Evolutionary conservation across 305 asterid genomes (phyloP), one percentile per base, ranked within the genome.

Genomic region (Lippia alba): DNA sequence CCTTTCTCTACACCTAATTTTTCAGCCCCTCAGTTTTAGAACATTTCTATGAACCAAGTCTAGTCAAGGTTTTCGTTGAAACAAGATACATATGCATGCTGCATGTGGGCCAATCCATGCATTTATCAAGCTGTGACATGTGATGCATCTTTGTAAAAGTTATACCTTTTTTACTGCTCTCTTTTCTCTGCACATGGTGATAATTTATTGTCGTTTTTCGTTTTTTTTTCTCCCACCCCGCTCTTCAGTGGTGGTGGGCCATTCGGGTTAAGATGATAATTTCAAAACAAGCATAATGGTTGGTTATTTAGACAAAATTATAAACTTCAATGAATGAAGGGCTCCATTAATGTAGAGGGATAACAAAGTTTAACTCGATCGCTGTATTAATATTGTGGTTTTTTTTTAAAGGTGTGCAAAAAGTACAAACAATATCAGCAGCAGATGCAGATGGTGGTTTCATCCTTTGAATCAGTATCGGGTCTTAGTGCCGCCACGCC

Each of bases 401-500:
- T 39, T 30, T 40, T 59, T 5, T 4, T 6, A 17, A 17, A 92
- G 97, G 92, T 92, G 51, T 75, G 85, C 83, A 84, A 86, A 73
- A 87, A 79, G 84, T 90, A 83, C 40, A 90, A 81, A 45, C 95
- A 87, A 72, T 89, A 88, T 76, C 89, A 87, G 18, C 97, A 92
- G 74, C 98, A 92, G 30, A 24, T 24, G 30, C 30, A 24, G 30
- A 24, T 24, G 30, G 30, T 24, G 30, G 30, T 24, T 24, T 87
- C 96, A 0, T 91, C 97, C 3, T 92, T 92, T 16, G 97, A 92
- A 74, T 56, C 93, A 0, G 93, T 90, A 61, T 86, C 91, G 0
- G 98, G 97, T 11, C 95, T 92, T 0, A 80, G 84, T 41, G 72
- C 92, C 6, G 96, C 98, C 19, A 86, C 89, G 6, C 97, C 98